Evolutionary conservation across 2,329 filamentous ascomycete genomes (phyloP).

Genomic region (Beauveria scarabaeidicola): DNA sequence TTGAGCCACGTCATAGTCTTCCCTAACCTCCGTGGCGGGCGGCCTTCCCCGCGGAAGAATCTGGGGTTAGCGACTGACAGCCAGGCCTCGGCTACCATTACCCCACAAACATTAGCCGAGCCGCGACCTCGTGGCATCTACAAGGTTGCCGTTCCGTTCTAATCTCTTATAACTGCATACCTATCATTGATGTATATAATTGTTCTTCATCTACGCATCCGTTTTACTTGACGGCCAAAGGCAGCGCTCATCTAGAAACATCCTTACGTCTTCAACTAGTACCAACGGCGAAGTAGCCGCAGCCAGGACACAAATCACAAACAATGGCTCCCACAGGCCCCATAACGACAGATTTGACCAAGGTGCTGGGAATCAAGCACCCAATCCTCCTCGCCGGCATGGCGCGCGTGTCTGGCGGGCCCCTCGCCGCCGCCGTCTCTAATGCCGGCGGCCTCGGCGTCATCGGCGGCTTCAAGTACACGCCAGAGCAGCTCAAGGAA

Average conservation of each 20-base stretch:
- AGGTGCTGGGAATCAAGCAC: constrained; percentile 74
- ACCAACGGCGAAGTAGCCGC: background rate
- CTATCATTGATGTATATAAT: no score
- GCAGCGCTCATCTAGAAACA: background rate
- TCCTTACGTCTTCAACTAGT: background rate
- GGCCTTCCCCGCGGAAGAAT: background rate
- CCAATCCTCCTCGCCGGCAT: constrained; percentile 90
- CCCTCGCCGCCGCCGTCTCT: constrained; percentile 78
- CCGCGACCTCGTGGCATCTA: background rate
- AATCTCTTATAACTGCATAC: no score
- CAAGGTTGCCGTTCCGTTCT: background rate
- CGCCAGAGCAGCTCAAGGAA: constrained; percentile 61
- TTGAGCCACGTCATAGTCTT: background rate
- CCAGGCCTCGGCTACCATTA: constrained; percentile 2
- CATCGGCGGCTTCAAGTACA: constrained; percentile 64
- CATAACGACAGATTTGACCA: constrained; percentile 69
- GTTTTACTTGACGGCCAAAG: no score
- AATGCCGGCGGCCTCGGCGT: constrained; percentile 81
- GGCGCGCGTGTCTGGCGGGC: constrained; percentile 73
- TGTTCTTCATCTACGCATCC: no score
- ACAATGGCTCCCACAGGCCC: constrained; percentile 29
- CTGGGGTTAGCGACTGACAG: background rate
- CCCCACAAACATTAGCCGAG: constrained; percentile 8
- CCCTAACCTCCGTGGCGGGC: background rate
- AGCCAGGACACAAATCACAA: background rate